Conservation (phyloP, 768 basidiomycete species). For the Coprinopsis strossmayeri region DNA sequence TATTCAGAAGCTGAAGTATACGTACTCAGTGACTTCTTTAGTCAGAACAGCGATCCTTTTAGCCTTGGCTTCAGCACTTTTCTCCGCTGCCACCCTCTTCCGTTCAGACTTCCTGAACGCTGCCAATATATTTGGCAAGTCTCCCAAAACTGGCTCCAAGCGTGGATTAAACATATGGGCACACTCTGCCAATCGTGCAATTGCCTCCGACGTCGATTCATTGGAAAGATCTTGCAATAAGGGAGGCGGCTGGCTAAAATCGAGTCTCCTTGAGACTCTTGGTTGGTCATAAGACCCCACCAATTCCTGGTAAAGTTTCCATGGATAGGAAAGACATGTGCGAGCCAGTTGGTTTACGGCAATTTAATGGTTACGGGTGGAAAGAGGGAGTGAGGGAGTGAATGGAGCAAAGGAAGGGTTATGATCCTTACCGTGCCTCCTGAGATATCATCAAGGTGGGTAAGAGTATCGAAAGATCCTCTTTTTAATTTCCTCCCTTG, state of each 20-base stretch:
- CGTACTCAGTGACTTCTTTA: slow-evolving; percentile 21
- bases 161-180: background rate
- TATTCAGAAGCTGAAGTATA: background rate
- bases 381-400: too few species aligned
- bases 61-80: slow-evolving; percentile 27
- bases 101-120: slow-evolving; percentile 30
- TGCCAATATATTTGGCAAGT: background rate
- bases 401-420: background rate
- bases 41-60: slow-evolving; percentile 24
- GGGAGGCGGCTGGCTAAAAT: background rate
- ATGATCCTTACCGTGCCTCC: background rate
- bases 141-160: background rate
- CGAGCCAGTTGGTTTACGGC: too few species aligned
- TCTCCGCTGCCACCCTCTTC: slow-evolving; percentile 27
- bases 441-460: too few species aligned
- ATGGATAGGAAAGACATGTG: too few species aligned
- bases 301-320: background rate
- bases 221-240: background rate
- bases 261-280: slow-evolving; percentile 4
- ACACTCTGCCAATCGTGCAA: background rate
- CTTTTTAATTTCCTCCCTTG: too few species aligned
- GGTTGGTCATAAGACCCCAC: background rate
- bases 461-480: too few species aligned
- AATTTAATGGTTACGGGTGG: too few species aligned
- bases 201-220: background rate